Percentiles rank a stretch among this genome's conserved stretches.
Conservation (phyloP, 257 asterid genomes). For the Gentiana straminea region DNA sequence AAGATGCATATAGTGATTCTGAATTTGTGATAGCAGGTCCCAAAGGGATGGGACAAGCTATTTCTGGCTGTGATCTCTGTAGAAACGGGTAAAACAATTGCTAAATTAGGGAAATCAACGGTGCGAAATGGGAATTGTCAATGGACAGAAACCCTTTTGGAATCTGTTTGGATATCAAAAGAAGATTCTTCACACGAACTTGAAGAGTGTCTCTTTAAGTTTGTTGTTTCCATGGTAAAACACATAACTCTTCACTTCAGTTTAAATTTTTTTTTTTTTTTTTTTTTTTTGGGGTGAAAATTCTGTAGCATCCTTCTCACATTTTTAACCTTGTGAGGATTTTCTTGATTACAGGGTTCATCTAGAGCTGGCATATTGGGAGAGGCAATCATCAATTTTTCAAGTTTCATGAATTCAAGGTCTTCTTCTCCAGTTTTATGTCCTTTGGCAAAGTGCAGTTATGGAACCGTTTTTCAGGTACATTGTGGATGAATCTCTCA, state of each 20-base stretch:
- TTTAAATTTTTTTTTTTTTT: too few relatives aligned
- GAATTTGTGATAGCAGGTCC: constrained; percentile 41
- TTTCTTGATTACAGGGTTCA: constrained; percentile 40
- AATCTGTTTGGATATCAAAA: constrained; percentile 47
- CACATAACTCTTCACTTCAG: neutral
- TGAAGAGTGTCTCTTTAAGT: constrained; percentile 60
- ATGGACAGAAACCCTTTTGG: constrained; percentile 68
- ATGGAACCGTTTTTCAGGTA: constrained; percentile 70
- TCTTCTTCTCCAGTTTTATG: constrained; percentile 45
- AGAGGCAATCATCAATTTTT: constrained; percentile 55
- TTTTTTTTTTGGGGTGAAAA: neutral
- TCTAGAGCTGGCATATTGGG: constrained; percentile 72
- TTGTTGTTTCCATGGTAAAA: constrained; percentile 60
- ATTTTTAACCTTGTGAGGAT: neutral
- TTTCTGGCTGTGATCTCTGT: constrained; percentile 40
- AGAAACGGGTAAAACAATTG: constrained; percentile 64
- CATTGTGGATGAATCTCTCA: too few relatives aligned
- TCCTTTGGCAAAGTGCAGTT: constrained; percentile 64
- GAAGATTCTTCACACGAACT: constrained; percentile 36
- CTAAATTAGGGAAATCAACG: constrained; percentile 52
- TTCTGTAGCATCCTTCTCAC: neutral
- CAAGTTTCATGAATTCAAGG: constrained; percentile 38
- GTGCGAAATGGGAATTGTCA: constrained; percentile 68
- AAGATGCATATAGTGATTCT: neutral
- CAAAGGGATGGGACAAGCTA: constrained; percentile 95